Evolutionary conservation across 2,329 filamentous ascomycete genomes (phyloP).

Genomic region (Stromatinia cepivora): DNA sequence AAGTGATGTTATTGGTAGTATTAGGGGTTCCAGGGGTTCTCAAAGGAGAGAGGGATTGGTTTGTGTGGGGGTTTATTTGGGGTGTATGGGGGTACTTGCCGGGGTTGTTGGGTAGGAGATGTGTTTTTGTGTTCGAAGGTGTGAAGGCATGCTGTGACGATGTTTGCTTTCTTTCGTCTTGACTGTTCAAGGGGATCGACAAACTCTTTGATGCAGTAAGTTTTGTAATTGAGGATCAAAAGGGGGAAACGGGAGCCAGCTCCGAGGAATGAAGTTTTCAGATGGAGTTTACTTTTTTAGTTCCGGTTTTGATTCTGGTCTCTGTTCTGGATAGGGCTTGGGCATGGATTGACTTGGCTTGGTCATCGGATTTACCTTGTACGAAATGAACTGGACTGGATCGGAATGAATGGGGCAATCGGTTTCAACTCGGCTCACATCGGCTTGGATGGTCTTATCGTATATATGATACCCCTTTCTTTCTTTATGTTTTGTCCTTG

Average conservation of each 20-base stretch:
- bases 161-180: too few species aligned
- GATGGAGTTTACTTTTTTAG: too few species aligned
- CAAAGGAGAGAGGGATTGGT: conserved; percentile 31
- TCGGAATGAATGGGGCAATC: neutral
- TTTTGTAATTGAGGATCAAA: accelerated
- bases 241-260: neutral
- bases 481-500: neutral
- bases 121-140: neutral
- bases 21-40: conserved; percentile 16
- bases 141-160: neutral
- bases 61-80: conserved; percentile 37
- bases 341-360: too few species aligned
- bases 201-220: neutral
- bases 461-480: neutral
- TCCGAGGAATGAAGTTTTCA: too few species aligned
- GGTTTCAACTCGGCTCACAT: neutral
- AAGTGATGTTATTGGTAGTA: conserved; percentile 1
- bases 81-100: conserved; percentile 38
- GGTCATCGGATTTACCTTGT: neutral
- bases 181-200: neutral
- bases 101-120: conserved; percentile 29
- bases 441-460: neutral
- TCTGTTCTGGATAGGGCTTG: too few species aligned
- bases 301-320: too few species aligned
- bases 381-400: neutral